Base-by-base conservation (phyloP, 202 grass and related monocot genomes). In the Setaria viridis region DNA sequence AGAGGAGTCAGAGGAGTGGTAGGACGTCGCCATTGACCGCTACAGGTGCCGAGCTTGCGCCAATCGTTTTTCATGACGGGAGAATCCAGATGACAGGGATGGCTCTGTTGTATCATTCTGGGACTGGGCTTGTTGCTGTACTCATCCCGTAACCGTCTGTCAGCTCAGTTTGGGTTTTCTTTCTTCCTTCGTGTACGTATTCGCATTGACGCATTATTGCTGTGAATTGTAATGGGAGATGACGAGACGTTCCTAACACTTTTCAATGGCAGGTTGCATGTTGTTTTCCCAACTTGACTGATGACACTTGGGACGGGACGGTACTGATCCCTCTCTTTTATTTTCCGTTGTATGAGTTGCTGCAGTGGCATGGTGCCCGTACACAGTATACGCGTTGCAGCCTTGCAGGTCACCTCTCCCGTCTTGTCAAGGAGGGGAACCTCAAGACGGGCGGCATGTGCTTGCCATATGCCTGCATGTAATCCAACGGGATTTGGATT, bases 81-180 rank as follows among this genome's bases (percentile, higher is more conserved):
- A 50, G 59, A 56, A 77, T 78, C 34, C n/a, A 70, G 8, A 35
- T 48, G 77, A 88, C 9, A 81, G 63, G 51, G 82, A 85, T 64
- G 62, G 19, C n/a, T 77, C 46, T 67, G 70, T 72, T 81, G 46
- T 72, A 55, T 74, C 19, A 50, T 37, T 82, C 47, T 10, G 15
- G 17, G 12, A 34, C 16, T 80, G 16, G 29, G 43, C 3, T 39
- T 39, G 5, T 21, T 63, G 42, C 39, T 14, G 59, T 66, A 9
- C 20, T 77, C 81, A 71, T 70, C 34, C 25, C 2, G 45, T 67
- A 67, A 66, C 45, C 43, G 32, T 68, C 49, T 35, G 19, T 76
- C 49, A 16, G 35, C 25, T 54, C 37, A 1, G 8, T 56, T 39
- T 39, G 37, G 37, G 37, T 39, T 25, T 25, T 39, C 37, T 39